These are phyloP conservation scores for Pichia ethanolica DNA, from an alignment of 805 yeast species.

Conservation along the genomic window DNA sequence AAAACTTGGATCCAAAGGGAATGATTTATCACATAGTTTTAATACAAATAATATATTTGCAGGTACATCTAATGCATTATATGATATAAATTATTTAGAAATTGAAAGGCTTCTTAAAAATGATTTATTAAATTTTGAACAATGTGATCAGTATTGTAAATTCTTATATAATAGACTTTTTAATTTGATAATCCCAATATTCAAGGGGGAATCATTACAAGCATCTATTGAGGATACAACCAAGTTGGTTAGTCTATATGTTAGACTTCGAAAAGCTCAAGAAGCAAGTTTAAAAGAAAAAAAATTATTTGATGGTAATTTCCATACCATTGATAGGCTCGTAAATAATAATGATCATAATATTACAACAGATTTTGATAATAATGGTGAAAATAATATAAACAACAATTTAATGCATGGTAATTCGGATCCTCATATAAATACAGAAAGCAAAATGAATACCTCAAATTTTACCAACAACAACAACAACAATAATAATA, in stretches of 20 bases:
- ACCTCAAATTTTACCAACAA: neutral
- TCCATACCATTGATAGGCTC: too few relatives aligned
- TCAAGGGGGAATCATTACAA: slow-evolving; percentile 39
- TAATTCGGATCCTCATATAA: too few relatives aligned
- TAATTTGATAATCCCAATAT: slow-evolving; percentile 37
- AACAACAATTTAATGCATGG: neutral
- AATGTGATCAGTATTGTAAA: slow-evolving; percentile 36
- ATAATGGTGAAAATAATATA: neutral
- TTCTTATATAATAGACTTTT: slow-evolving; percentile 44
- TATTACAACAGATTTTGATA: neutral
- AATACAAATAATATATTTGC: neutral
- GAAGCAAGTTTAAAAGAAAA: neutral
- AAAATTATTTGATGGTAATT: neutral
- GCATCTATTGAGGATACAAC: slow-evolving; percentile 54
- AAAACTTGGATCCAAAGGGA: slow-evolving; percentile 7
- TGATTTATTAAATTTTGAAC: slow-evolving; percentile 24
- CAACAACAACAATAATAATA: neutral
- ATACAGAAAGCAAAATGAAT: too few relatives aligned
- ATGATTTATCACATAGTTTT: neutral
- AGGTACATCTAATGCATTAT: slow-evolving; percentile 4
- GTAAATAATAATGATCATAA: neutral
- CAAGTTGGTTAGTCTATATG: slow-evolving; percentile 34
- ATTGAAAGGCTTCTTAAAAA: slow-evolving; percentile 24
- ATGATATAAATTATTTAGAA: slow-evolving; percentile 9
- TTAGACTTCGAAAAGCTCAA: slow-evolving; percentile 20